Conservation (phyloP, 768 basidiomycete genomes). For the Cystobasidium ongulense region DNA sequence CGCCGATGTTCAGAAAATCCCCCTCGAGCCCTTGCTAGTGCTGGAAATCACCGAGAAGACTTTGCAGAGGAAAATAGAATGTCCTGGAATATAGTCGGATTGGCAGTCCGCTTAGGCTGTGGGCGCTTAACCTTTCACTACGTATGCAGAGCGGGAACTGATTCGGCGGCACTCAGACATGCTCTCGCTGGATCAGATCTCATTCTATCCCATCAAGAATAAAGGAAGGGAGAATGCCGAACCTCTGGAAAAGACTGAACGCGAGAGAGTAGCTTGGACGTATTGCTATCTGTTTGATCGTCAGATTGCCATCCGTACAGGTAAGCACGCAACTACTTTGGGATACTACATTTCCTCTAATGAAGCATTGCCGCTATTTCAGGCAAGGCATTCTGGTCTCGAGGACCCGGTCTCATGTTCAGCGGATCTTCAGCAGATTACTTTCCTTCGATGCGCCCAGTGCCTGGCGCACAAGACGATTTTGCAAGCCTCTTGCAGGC, state of each 20-base stretch:
- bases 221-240: neutral
- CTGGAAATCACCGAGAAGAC: neutral
- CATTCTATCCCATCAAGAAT: neutral
- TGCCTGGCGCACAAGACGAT: constrained; percentile 35
- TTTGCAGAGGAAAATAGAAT: constrained; percentile 32
- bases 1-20: constrained; percentile 30
- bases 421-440: constrained; percentile 12
- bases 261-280: constrained; percentile 39
- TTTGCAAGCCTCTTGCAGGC: constrained; percentile 36
- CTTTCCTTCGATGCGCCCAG: constrained; percentile 35
- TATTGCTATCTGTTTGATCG: constrained; percentile 35
- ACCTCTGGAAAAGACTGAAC: constrained; percentile 26
- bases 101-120: constrained; percentile 27
- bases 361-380: neutral
- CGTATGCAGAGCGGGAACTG: neutral
- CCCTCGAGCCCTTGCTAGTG: constrained; percentile 29
- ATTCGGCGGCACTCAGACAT: neutral
- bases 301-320: constrained; percentile 37
- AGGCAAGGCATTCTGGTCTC: constrained; percentile 39
- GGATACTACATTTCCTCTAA: neutral
- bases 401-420: constrained; percentile 35
- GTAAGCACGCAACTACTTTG: neutral
- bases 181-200: constrained; percentile 30
- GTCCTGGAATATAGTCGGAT: constrained; percentile 33
- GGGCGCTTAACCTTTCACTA: neutral